Evolutionary conservation across 306 rosid genomes (phyloP), one percentile per base, ranked within the genome.

Genomic region (Gastrolobium villosum): DNA sequence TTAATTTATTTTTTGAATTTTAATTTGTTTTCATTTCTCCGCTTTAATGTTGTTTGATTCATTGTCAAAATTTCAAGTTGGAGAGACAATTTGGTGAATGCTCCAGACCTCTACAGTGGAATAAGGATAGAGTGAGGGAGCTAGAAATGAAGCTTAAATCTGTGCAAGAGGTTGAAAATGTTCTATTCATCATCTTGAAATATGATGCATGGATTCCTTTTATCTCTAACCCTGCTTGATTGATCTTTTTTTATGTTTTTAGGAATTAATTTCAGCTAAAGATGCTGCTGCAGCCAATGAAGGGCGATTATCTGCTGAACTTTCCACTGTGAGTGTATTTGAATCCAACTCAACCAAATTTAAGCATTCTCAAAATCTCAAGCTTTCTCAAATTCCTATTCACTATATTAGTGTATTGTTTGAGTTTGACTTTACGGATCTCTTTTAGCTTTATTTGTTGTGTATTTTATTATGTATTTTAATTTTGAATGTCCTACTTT

Each of bases 101-200:
- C 84, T 89, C 96, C 48, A 84, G 81, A 72, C 81, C 98, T 81
- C 89, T 91, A 61, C 88, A 86, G 50, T 87, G 96, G 97, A 89
- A 91, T 88, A 95, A 93, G 96, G 97, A 93, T 65, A 86, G 88
- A 81, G 90, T 87, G 68, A 82, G 82, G 72, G 98, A 93, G 77
- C 76, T 92, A 65, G 97, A 91, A 65, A 75, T 67, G 78, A 87
- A 91, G 86, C 82, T 89, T 76, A 76, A 84, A 13, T 86, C 96
- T 36, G 72, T 81, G 46, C 97, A 91, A 35, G 96, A 95, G 99
- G 99, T 95, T 79, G 65, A 74, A 60, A 63, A 72, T 37, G 11
- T 64, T 78, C 61, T 49, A 43, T 36, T 75, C 43, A 36, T 50
- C 34, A 46, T 43, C 70, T 45, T 75, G 49, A 67, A 37, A 46